Evolutionary conservation across 2,329 filamentous ascomycete species (phyloP), one percentile per base, ranked within the genome.

Genomic region (Colletotrichum cuscutae): DNA sequence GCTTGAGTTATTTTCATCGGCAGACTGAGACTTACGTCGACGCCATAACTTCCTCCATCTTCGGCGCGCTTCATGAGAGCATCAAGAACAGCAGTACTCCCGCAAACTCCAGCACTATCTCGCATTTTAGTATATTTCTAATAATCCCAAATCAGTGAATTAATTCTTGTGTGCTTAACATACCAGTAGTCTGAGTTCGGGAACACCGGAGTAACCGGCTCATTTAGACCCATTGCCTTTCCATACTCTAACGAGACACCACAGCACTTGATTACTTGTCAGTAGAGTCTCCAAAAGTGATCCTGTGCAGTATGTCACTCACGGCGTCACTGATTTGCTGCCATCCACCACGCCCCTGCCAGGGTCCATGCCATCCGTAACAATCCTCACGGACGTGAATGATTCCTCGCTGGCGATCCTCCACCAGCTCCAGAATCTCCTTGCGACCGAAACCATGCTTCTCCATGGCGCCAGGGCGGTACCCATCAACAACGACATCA

Each of bases 331-430:
- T 84, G 67, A 89, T 88, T 76, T 88, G 86, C 78, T 89, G 87
- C 87, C 87, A 89, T 1, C 87, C 87, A 49, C 80, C 84, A 4
- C 87, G 79, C 35, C 83, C 78, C 9, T 79, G 77, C 84, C 84
- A 86, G 0, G 84, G 84, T 0, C 87, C 87, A 62, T 87, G 76
- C 81, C 83, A 88, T 0, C 88, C 87, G 72, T 88, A 89, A 76
- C 86, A 89, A 74, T 89, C 88, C 78, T 88, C 87, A 4, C 84
- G 79, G 3, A 86, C 83, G 57, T 87, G 83, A 22, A 89, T 81
- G 26, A 88, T 80, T 80, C 71, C 71, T 13, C 66, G 71, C 12
- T 69, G 46, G 0, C 71, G 66, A 46, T 15, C n/a, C 35, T 65
- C 57, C 2, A 80, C 82, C 54, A 86, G 67, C 7, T 85, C 81